Evolutionary conservation across 305 asterid species (phyloP).

Genomic region (Fraxinus paxiana): DNA sequence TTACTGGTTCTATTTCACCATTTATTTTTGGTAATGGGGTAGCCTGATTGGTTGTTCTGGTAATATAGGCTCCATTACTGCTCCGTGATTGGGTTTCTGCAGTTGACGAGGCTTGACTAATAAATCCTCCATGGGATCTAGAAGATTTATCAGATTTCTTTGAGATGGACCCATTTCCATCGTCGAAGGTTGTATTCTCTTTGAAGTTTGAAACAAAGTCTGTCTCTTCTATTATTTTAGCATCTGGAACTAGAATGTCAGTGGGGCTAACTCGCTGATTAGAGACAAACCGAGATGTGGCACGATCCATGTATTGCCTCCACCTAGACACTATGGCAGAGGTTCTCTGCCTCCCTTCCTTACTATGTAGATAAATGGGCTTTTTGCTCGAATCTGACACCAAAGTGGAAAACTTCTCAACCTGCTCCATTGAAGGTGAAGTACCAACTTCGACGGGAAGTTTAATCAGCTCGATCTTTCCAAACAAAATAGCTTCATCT

Average conservation of each 20-base stretch:
- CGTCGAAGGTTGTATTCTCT: conserved; percentile 30
- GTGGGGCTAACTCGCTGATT: conserved; percentile 28
- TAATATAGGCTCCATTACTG: conserved; percentile 29
- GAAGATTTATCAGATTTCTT: conserved; percentile 25
- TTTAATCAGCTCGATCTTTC: conserved; percentile 62
- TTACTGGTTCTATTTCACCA: conserved; percentile 29
- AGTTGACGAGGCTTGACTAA: conserved; percentile 33
- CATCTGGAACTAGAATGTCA: conserved; percentile 36
- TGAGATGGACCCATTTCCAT: conserved; percentile 33
- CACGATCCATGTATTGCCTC: conserved; percentile 70
- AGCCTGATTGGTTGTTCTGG: conserved; percentile 24
- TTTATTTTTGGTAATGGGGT: conserved; percentile 24
- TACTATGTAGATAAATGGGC: conserved; percentile 81
- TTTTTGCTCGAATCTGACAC: conserved; percentile 63
- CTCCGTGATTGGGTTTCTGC: conserved; percentile 24
- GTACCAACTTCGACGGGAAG: conserved; percentile 84
- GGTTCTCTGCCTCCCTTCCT: conserved; percentile 86
- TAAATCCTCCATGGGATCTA: conserved; percentile 27
- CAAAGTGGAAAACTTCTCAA: conserved; percentile 59
- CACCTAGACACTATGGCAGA: conserved; percentile 85
- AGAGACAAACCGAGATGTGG: conserved; percentile 27
- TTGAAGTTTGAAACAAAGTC: conserved; percentile 23
- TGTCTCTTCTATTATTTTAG: conserved; percentile 40
- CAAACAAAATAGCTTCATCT: conserved; percentile 46
- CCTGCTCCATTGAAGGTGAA: conserved; percentile 76